phyloP scores from a whole-genome alignment of 2,329 filamentous ascomycete species.

The Arthrobotrys musiformis region DNA sequence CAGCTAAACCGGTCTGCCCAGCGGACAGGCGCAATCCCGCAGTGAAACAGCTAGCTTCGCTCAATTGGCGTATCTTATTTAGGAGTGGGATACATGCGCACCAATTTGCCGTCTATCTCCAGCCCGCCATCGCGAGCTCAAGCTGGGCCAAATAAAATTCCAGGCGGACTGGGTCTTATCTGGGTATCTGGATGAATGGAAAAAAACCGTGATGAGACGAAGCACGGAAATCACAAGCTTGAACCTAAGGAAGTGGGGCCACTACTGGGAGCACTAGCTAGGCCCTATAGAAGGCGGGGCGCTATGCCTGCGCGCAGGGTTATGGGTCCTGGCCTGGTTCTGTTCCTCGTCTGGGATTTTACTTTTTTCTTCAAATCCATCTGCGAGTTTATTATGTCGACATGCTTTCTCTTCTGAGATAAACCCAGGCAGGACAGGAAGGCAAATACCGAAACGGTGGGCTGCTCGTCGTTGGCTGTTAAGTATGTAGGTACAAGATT shows the following conservation, averaged over 20 bases:
- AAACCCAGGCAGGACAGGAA: constrained; percentile 9
- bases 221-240: constrained; percentile 55
- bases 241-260: constrained; percentile 52
- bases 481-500: too few relatives aligned
- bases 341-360: constrained; percentile 30
- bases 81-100: constrained; percentile 28
- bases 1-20: constrained; percentile 34
- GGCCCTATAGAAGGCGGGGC: constrained; percentile 51
- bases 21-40: constrained; percentile 43
- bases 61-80: constrained; percentile 28
- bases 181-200: constrained; percentile 56
- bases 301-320: constrained; percentile 40
- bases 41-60: constrained; percentile 53
- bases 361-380: constrained; percentile 26
- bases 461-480: neutral
- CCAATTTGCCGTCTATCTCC: constrained; percentile 55
- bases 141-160: constrained; percentile 51
- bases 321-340: constrained; percentile 37
- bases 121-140: constrained; percentile 44
- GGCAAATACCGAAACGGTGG: constrained; percentile 31
- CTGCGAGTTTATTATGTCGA: constrained; percentile 29
- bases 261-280: constrained; percentile 39
- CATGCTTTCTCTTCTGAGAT: constrained; percentile 30
- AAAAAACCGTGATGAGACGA: constrained; percentile 53
- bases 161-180: constrained; percentile 54